phyloP scores from a whole-genome alignment of 2,329 filamentous ascomycete species.

The Neophaeococcomyces aloes region DNA sequence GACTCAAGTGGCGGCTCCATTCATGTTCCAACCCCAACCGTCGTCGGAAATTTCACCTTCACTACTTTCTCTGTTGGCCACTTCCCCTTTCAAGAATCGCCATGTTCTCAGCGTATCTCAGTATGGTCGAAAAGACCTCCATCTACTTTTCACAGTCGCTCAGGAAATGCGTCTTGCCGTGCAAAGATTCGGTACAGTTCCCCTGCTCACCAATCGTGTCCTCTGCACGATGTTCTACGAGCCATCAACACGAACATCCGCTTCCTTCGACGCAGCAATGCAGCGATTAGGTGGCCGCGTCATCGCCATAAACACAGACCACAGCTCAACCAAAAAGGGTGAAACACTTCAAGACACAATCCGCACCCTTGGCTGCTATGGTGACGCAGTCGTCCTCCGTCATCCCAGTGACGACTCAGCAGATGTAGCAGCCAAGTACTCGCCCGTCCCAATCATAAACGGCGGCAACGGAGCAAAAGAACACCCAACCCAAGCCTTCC shows the following conservation, averaged over 20 bases:
- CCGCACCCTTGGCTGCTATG: constrained; percentile 86
- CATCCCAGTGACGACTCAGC: constrained; percentile 77
- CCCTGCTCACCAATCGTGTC: constrained; percentile 74
- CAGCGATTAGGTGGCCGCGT: constrained; percentile 88
- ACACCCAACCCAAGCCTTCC: constrained; percentile 93
- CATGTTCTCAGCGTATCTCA: constrained; percentile 88
- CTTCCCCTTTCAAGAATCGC: constrained; percentile 77
- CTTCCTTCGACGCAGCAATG: constrained; percentile 97
- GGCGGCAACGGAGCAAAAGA: constrained; percentile 92
- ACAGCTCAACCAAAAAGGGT: constrained; percentile 87
- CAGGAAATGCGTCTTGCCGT: constrained; percentile 96
- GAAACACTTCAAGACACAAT: constrained; percentile 89
- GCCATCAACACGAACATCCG: constrained; percentile 88
- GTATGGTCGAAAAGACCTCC: constrained; percentile 77
- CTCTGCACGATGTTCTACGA: constrained; percentile 95
- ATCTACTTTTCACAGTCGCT: constrained; percentile 88
- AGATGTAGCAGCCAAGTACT: constrained; percentile 73
- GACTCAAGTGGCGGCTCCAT: constrained; percentile 9
- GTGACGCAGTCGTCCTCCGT: constrained; percentile 88
- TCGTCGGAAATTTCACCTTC: constrained; percentile 47
- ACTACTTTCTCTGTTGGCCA: constrained; percentile 61
- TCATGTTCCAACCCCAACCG: constrained; percentile 40
- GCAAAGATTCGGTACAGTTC: constrained; percentile 79
- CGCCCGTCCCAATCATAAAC: constrained; percentile 87
- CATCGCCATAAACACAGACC: constrained; percentile 66